Percentiles rank a stretch among this genome's conserved stretches.
These are phyloP conservation scores for Tolypocladium guangdongense DNA, from an alignment of 2,329 filamentous ascomycete genomes.

Conservation along the genomic window DNA sequence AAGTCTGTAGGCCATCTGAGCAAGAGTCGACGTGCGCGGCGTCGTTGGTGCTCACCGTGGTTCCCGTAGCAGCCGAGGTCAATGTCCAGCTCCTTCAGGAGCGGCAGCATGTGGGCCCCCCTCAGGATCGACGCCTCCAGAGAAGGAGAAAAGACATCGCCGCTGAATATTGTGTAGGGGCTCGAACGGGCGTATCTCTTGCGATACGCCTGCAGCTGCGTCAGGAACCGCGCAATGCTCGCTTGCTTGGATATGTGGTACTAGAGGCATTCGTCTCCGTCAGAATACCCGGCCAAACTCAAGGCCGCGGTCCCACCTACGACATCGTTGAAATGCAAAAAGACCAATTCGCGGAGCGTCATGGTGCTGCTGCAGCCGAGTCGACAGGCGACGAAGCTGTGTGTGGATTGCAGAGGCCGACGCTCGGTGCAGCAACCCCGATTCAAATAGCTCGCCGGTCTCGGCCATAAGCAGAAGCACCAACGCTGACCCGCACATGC, in stretches of 20 bases:
- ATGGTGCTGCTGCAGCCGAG: background rate
- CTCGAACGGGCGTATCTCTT: background rate
- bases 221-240: constrained; percentile 4
- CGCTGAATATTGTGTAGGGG: constrained; percentile 6
- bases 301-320: constrained; percentile 1
- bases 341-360: background rate
- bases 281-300: too few species aligned
- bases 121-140: constrained; percentile 6
- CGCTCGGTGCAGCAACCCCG: too few species aligned
- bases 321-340: constrained; percentile 6
- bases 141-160: constrained; percentile 7
- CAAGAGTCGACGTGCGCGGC: too few species aligned
- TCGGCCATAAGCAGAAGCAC: too few species aligned
- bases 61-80: constrained; percentile 7
- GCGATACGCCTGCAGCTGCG: background rate
- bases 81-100: constrained; percentile 2
- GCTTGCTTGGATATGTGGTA: constrained; percentile 5
- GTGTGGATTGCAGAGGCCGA: too few species aligned
- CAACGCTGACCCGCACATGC: too few species aligned
- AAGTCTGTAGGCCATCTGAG: background rate
- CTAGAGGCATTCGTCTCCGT: background rate
- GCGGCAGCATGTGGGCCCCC: constrained; percentile 6
- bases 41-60: background rate
- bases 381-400: background rate
- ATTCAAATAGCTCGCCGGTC: too few species aligned